These are phyloP conservation scores for Phytopythium boreale DNA, from an alignment of 352 stramenopile species.

Conservation along the genomic window DNA sequence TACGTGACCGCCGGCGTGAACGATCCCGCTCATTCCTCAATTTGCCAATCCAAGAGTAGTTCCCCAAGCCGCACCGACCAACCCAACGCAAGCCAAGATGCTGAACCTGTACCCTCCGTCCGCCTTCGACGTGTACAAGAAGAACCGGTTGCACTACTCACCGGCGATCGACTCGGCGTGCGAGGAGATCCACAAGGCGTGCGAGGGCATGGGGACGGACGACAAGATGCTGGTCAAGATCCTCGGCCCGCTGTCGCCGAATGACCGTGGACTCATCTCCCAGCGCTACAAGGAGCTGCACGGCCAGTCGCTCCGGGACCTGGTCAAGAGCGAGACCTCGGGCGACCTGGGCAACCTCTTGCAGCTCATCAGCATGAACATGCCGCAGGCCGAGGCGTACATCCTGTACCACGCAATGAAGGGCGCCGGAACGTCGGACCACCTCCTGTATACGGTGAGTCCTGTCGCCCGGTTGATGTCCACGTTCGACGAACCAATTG, in stretches of 20 bases:
- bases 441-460: conserved; percentile 46
- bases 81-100: conserved; percentile 18
- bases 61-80: conserved; percentile 1
- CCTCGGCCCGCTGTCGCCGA: conserved; percentile 37
- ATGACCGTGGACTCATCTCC: conserved; percentile 45
- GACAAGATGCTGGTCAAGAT: conserved; percentile 57
- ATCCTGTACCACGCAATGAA: conserved; percentile 65
- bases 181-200: conserved; percentile 69
- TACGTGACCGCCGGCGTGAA: too few species aligned
- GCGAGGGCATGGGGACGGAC: conserved; percentile 58
- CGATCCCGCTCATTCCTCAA: conserved; percentile 30
- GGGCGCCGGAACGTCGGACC: conserved; percentile 49
- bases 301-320: conserved; percentile 38
- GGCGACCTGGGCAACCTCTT: conserved; percentile 59
- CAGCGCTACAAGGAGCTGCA: conserved; percentile 61
- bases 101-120: conserved; percentile 59
- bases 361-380: conserved; percentile 46
- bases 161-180: conserved; percentile 41
- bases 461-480: neutral
- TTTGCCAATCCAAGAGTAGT: conserved; percentile 17
- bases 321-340: conserved; percentile 65
- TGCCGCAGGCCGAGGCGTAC: conserved; percentile 57
- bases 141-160: conserved; percentile 42
- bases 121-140: conserved; percentile 62
- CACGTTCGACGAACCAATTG: neutral